These are phyloP conservation scores for Citrus hindsii DNA, from an alignment of 345 rosid species.

Conservation along the genomic window DNA sequence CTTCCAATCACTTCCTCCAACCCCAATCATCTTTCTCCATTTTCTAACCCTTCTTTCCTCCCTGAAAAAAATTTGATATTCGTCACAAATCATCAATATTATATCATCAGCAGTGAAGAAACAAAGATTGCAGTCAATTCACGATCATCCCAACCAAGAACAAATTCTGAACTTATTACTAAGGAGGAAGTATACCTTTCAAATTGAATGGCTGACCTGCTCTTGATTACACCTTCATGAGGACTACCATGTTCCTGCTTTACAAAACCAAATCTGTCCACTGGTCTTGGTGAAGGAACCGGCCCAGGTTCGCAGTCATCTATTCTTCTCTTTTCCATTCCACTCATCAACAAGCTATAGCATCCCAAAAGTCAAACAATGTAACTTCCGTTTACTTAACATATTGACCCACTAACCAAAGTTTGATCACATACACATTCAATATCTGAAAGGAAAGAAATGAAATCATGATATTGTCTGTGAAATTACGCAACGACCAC, in stretches of 20 bases:
- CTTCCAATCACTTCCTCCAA: constrained; percentile 97
- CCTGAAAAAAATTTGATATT: constrained; percentile 36
- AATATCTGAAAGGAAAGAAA: constrained; percentile 15
- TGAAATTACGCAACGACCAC: background rate
- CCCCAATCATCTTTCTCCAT: constrained; percentile 99
- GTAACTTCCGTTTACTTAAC: constrained; percentile 18
- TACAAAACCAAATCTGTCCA: constrained; percentile 78
- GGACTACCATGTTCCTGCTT: constrained; percentile 58
- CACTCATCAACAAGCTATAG: constrained; percentile 26
- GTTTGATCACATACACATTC: constrained; percentile 3
- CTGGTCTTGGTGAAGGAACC: constrained; percentile 48
- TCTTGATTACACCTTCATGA: constrained; percentile 49
- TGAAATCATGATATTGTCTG: background rate
- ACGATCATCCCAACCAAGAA: background rate
- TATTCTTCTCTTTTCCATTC: constrained; percentile 61
- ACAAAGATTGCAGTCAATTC: background rate
- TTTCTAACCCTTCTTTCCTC: constrained; percentile 82
- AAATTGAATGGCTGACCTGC: constrained; percentile 40
- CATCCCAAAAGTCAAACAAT: constrained; percentile 9
- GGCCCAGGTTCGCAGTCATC: constrained; percentile 70
- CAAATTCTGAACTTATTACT: background rate
- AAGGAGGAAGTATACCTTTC: constrained; percentile 42
- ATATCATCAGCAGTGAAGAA: constrained; percentile 1
- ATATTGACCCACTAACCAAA: constrained; percentile 19
- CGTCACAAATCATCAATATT: constrained; percentile 13